These are phyloP conservation scores for Pilobolus umbonatus DNA, from an alignment of 192 early-diverging fungal genomes.

Conservation along the genomic window DNA sequence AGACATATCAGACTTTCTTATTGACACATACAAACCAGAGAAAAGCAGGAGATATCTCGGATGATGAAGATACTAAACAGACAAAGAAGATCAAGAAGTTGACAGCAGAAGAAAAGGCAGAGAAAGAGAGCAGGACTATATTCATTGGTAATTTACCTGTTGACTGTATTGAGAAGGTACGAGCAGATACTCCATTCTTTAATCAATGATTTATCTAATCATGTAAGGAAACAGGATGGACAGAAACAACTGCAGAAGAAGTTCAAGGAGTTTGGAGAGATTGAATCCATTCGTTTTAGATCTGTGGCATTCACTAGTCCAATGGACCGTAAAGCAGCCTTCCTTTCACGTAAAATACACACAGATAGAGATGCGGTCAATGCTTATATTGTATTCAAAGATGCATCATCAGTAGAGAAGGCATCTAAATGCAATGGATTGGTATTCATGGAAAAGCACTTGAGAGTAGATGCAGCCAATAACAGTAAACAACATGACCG, in stretches of 20 bases:
- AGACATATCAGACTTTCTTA: neutral
- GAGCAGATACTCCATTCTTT: neutral
- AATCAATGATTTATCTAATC: neutral
- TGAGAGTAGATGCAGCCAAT: conserved; percentile 74
- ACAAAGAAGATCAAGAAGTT: conserved; percentile 9
- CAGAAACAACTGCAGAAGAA: conserved; percentile 64
- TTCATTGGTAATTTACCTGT: conserved; percentile 93
- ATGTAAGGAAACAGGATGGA: conserved; percentile 31
- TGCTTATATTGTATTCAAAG: conserved; percentile 83
- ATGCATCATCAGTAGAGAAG: conserved; percentile 38
- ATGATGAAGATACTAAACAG: conserved; percentile 29
- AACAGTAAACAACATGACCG: conserved; percentile 50
- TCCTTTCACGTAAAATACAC: conserved; percentile 80
- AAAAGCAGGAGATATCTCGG: conserved; percentile 26
- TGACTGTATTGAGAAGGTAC: conserved; percentile 55
- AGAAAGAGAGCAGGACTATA: conserved; percentile 67
- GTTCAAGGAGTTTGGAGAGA: conserved; percentile 61
- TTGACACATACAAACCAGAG: conserved; percentile 16
- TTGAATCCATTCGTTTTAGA: conserved; percentile 88
- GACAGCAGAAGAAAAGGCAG: conserved; percentile 39
- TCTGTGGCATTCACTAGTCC: conserved; percentile 71
- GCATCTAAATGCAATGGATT: conserved; percentile 72
- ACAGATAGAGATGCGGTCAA: conserved; percentile 78
- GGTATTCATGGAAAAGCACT: conserved; percentile 79
- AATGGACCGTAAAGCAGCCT: conserved; percentile 76